Evolutionary conservation across 176 grass and related monocot species (phyloP), one percentile per base, ranked within the genome.

Genomic region (Triticum dicoccoides): DNA sequence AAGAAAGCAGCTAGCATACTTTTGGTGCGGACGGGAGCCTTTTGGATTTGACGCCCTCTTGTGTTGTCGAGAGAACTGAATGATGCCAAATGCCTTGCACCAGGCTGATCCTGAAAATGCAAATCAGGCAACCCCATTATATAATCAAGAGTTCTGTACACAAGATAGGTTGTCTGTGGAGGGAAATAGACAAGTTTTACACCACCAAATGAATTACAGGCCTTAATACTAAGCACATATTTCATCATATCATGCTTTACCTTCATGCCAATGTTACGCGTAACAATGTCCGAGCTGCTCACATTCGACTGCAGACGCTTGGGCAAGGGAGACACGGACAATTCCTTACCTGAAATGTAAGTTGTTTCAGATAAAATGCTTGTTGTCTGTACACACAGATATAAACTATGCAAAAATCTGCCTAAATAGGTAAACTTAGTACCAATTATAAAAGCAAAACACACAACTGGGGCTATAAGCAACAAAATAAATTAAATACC

Each of bases 1-100:
- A 99, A 99, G 56, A 99, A 91, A 72, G 92, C 87, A 27, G 94
- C 93, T 54, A 96, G 37, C 94, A 99, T 84, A 72, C 87, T 96
- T 69, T 91, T 96, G 37, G 89, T 94, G 80, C 92, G 85, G 61
- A 85, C 78, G 0, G 92, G 94, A 69, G 90, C 82, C 89, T 87
- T 89, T 67, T 89, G 89, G 58, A 96, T 94, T 87, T 99, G 86
- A 52, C 71, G 90, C 12, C 89, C 86, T 33, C 87, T 90, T 20
- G 97, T 85, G 82, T 92, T 93, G 47, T 90, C 87, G 38, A 94
- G 87, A 54, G 92, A 96, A 85, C 85, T 90, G 86, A 94, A 91
- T 81, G 86, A 81, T 65, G 92, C 62, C 32, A 91, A 72, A 39
- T 88, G 83, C 77, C 89, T 96, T 11, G 58, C 39, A 45, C 38